Evolutionary conservation across 2,329 filamentous ascomycete genomes (phyloP).

Genomic region (Fusarium mexicanum): DNA sequence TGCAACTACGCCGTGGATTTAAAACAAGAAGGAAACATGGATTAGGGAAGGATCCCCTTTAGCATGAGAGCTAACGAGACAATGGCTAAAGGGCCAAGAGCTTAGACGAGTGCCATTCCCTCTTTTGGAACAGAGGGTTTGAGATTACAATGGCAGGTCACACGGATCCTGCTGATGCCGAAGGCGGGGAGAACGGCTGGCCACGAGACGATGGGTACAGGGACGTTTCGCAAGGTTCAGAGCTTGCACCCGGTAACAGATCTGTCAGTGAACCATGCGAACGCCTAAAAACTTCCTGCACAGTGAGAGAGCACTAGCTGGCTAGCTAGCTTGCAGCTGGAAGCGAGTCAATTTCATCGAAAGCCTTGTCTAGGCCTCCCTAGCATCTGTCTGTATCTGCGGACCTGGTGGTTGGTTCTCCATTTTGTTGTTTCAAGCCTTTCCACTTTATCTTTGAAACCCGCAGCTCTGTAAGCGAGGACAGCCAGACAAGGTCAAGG

Average conservation of each 20-base stretch:
- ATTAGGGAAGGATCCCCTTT: background rate
- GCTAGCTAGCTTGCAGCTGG: background rate
- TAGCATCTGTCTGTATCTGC: background rate
- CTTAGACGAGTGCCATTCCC: conserved; percentile 5
- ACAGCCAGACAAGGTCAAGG: conserved; percentile 5
- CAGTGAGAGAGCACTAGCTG: background rate
- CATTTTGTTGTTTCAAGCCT: conserved; percentile 30
- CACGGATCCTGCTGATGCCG: conserved; percentile 29
- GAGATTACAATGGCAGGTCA: conserved; percentile 34
- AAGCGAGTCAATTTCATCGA: background rate
- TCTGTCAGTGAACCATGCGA: conserved; percentile 20
- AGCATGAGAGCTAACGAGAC: background rate
- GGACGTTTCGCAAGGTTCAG: conserved; percentile 22
- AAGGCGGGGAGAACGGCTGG: conserved; percentile 21
- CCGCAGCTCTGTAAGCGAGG: conserved; percentile 31
- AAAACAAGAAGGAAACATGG: conserved; percentile 37
- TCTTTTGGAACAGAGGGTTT: conserved; percentile 18
- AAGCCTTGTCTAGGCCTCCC: background rate
- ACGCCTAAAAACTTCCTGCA: background rate
- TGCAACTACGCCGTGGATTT: conserved; percentile 17
- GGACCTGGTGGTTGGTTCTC: conserved; percentile 20
- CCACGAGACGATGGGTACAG: conserved; percentile 21
- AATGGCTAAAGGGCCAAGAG: background rate
- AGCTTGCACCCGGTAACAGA: conserved; percentile 24
- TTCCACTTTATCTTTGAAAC: conserved; percentile 23